Conservation (phyloP, 106 monocot genomes). For the Acorus calamus region DNA sequence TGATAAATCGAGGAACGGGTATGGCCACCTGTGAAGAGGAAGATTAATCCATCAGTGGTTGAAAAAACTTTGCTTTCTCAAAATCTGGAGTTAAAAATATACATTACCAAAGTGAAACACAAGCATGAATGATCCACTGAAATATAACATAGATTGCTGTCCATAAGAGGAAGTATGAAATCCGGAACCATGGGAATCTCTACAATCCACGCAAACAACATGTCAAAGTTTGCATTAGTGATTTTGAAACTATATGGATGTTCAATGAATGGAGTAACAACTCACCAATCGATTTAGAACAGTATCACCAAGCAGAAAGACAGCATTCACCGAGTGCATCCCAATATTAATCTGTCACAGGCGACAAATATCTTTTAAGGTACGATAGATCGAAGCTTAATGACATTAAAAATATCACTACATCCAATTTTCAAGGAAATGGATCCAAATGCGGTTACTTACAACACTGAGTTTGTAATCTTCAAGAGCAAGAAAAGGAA, state of each 20-base stretch:
- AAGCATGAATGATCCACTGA: conserved; percentile 75
- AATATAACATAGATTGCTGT: conserved; percentile 61
- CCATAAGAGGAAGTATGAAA: conserved; percentile 72
- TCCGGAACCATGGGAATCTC: conserved; percentile 80
- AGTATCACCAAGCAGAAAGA: conserved; percentile 59
- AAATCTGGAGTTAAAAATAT: too few species aligned
- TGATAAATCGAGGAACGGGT: conserved; percentile 74
- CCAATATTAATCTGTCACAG: conserved; percentile 48
- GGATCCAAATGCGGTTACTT: conserved; percentile 20
- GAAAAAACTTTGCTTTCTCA: too few species aligned
- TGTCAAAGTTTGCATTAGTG: neutral
- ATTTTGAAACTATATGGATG: neutral
- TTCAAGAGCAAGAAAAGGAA: conserved; percentile 78
- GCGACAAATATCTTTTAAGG: neutral
- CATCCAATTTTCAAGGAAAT: neutral
- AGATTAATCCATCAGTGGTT: neutral
- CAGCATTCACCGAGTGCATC: conserved; percentile 75
- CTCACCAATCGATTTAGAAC: conserved; percentile 62
- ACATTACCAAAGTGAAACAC: conserved; percentile 42
- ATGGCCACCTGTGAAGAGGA: conserved; percentile 68
- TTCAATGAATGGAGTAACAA: neutral
- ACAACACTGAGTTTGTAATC: conserved; percentile 89
- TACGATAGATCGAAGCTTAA: too few species aligned
- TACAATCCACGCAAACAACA: too few species aligned
- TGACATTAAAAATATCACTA: neutral